Conservation (phyloP, 1,284 basidiomycete genomes). For the Blastosporella zonata region DNA sequence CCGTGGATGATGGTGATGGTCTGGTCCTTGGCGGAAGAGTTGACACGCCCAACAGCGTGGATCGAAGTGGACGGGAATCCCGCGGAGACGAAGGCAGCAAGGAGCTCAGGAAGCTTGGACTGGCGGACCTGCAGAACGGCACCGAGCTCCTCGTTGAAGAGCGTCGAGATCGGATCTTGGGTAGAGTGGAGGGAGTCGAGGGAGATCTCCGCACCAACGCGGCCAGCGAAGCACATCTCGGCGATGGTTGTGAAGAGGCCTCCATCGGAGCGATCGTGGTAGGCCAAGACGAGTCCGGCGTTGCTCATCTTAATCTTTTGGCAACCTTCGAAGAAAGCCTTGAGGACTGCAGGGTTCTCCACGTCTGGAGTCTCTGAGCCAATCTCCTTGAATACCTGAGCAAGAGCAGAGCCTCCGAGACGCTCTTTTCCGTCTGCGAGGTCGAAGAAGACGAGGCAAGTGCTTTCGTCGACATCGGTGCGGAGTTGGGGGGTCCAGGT, state of each 20-base stretch:
- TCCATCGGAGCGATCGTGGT: conserved; percentile 98
- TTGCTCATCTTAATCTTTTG: conserved; percentile 62
- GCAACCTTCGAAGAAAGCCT: conserved; percentile 80
- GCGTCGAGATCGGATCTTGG: conserved; percentile 58
- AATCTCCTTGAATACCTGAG: conserved; percentile 93
- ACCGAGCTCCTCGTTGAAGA: conserved; percentile 98
- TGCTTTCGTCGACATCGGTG: conserved; percentile 60
- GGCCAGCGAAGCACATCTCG: conserved; percentile 98
- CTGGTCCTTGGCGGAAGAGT: conserved; percentile 53
- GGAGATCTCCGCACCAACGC: conserved; percentile 71
- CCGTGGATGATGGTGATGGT: conserved; percentile 59
- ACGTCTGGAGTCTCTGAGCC: conserved; percentile 90
- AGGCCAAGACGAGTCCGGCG: conserved; percentile 79
- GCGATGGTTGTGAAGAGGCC: conserved; percentile 88
- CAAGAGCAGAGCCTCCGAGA: conserved; percentile 91
- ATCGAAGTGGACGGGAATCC: conserved; percentile 77
- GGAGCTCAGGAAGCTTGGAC: conserved; percentile 57
- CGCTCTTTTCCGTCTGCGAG: conserved; percentile 82
- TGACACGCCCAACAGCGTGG: conserved; percentile 74
- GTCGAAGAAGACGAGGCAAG: conserved; percentile 87
- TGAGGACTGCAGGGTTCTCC: conserved; percentile 72
- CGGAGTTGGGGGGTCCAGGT: conserved; percentile 95
- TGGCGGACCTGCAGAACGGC: conserved; percentile 86
- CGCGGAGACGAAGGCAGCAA: conserved; percentile 56
- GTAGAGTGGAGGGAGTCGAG: conserved; percentile 56